phyloP scores from a whole-genome alignment of 2,329 filamentous ascomycete genomes.

The Nannizziopsis barbatae region DNA sequence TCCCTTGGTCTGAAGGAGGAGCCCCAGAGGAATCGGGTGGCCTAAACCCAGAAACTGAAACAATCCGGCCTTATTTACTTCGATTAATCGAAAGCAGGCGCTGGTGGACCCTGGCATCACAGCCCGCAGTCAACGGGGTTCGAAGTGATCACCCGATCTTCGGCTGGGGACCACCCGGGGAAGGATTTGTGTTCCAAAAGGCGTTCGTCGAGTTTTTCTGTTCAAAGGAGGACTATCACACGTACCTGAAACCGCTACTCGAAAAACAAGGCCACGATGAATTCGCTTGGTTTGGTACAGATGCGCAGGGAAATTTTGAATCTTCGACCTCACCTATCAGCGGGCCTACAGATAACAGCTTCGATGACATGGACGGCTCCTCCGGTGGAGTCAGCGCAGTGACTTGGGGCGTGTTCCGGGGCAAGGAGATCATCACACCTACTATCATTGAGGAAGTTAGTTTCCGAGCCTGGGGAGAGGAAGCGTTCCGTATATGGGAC shows the following conservation, averaged over 20 bases:
- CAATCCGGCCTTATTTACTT: slow-evolving; percentile 66
- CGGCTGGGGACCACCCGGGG: slow-evolving; percentile 80
- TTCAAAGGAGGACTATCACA: slow-evolving; percentile 58
- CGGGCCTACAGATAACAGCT: slow-evolving; percentile 10
- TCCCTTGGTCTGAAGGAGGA: slow-evolving; percentile 75
- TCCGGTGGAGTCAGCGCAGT: slow-evolving; percentile 71
- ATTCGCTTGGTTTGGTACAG: slow-evolving; percentile 80
- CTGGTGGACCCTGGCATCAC: slow-evolving; percentile 94
- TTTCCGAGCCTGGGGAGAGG: slow-evolving; percentile 87
- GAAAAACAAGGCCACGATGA: slow-evolving; percentile 48
- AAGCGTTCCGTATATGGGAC: slow-evolving; percentile 88
- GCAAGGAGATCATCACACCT: slow-evolving; percentile 90
- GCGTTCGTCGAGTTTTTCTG: slow-evolving; percentile 96
- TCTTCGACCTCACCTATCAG: slow-evolving; percentile 40
- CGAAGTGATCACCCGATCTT: slow-evolving; percentile 66
- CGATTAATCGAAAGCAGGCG: slow-evolving; percentile 63
- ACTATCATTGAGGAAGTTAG: slow-evolving; percentile 95
- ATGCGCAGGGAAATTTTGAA: slow-evolving; percentile 64
- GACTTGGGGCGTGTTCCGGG: slow-evolving; percentile 91
- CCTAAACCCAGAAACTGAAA: slow-evolving; percentile 59
- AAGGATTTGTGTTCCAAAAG: slow-evolving; percentile 94
- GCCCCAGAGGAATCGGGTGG: slow-evolving; percentile 49
- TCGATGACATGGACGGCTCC: slow-evolving; percentile 36
- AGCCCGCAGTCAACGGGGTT: slow-evolving; percentile 83
- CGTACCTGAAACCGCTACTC: slow-evolving; percentile 52